Base-by-base conservation (phyloP, 1,139 yeast species). In the Debaryomyces subglobosus region DNA sequence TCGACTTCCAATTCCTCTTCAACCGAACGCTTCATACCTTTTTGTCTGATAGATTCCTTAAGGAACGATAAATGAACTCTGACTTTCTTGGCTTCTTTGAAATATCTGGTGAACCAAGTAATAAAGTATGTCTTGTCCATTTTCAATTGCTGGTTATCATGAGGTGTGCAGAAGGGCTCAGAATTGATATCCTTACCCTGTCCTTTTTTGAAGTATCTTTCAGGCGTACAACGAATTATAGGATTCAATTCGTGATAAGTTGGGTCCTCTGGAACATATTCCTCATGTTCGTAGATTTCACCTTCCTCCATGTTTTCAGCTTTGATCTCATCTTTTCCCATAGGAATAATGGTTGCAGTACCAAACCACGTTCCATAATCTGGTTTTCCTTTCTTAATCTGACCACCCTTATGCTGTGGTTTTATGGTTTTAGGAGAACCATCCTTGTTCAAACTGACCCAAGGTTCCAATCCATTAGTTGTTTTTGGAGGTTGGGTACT, bases 101-200 rank as follows among this genome's bases (percentile, higher is more conserved):
- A 79, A 60, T 84, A 89, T 45, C 78, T 74, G 2, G 92, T 77
- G 67, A 73, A 90, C 97, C 97, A 90, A 9, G 94, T 84, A 46
- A 88, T 67, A 62, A 91, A 90, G 60, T 88, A 87, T 0, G 88
- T 79, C 49, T 77, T 68, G 36, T 79, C 96, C 52, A 79, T 65
- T 53, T 79, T 77, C 67, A 86, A 73, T 37, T 69, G 72, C 12
- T 74, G 61, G 52, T 82, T 77, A 55, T 88, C 94, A 30, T 71
- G 74, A 16, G 96, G 97, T 24, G 88, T 81, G 65, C 97, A 90
- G 65, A 89, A 88, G 15, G 97, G 97, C 49, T 76, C 92, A 34
- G 89, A 79, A 0, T 67, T 52, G 23, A 67, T 64, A 53, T 80
- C 80, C 58, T 81, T 82, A 33, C 82, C 85, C 39, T 73, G 50